These are phyloP conservation scores for Xerocomus minutiporus DNA, from an alignment of 1,284 basidiomycete species.

Conservation along the genomic window DNA sequence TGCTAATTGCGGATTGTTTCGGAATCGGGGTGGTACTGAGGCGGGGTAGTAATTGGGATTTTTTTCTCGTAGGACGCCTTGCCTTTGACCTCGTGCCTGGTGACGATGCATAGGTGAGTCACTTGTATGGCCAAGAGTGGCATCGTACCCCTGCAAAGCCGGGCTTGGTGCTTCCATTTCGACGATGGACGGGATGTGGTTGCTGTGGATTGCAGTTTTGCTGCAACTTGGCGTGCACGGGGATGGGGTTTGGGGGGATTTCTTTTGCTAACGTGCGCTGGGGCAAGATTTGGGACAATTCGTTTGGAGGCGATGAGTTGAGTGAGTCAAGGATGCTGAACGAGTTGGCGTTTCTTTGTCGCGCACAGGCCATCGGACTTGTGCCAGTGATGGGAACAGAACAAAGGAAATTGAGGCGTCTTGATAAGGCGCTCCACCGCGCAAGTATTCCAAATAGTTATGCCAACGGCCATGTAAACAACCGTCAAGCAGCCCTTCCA, in stretches of 20 bases:
- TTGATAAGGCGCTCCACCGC: background rate
- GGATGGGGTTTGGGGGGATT: background rate
- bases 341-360: background rate
- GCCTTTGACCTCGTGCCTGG: conserved; percentile 4
- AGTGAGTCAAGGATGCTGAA: conserved; percentile 4
- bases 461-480: conserved; percentile 13
- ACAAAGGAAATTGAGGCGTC: background rate
- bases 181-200: background rate
- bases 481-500: conserved; percentile 14
- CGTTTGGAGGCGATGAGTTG: background rate
- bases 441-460: too few species aligned
- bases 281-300: background rate
- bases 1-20: background rate
- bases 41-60: background rate
- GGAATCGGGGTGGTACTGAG: conserved; percentile 6
- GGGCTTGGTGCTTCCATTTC: background rate
- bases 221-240: background rate
- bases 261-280: conserved; percentile 1
- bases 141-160: conserved; percentile 5
- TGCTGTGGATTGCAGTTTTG: conserved; percentile 2
- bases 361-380: conserved; percentile 7
- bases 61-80: background rate
- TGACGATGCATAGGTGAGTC: background rate
- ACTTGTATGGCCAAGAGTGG: background rate
- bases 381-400: conserved; percentile 5